phyloP scores from a whole-genome alignment of 2,329 filamentous ascomycete genomes.

The Colletotrichum phormii region DNA sequence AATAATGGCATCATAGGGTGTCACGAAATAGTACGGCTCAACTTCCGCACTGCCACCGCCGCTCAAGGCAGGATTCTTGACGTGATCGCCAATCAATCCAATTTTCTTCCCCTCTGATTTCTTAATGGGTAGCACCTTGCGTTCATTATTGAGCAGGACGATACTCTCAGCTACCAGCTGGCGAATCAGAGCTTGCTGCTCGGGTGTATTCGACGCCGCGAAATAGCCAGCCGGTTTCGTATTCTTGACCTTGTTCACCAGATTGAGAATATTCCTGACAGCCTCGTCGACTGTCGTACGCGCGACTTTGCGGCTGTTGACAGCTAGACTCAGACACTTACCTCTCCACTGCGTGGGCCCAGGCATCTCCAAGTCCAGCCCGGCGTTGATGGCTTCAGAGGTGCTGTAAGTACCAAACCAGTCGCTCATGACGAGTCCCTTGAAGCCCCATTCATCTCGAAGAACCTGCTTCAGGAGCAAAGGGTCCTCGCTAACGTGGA shows the following conservation, averaged over 20 bases:
- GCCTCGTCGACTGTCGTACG: conserved; percentile 60
- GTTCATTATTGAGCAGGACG: conserved; percentile 81
- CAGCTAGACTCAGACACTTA: conserved; percentile 28
- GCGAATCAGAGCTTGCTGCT: conserved; percentile 70
- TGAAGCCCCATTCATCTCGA: conserved; percentile 67
- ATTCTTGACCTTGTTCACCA: conserved; percentile 61
- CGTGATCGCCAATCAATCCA: conserved; percentile 40
- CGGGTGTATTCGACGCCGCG: conserved; percentile 60
- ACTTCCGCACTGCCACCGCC: conserved; percentile 75
- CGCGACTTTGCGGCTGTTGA: conserved; percentile 23
- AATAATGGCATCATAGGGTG: conserved; percentile 77
- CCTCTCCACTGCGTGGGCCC: conserved; percentile 57
- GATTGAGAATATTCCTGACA: conserved; percentile 65
- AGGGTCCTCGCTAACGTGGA: conserved; percentile 64
- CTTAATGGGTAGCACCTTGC: conserved; percentile 69
- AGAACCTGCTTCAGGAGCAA: conserved; percentile 63
- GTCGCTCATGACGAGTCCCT: conserved; percentile 69
- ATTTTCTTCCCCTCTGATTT: conserved; percentile 62
- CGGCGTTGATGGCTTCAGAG: conserved; percentile 60
- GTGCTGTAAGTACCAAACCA: conserved; percentile 69
- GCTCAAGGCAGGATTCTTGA: conserved; percentile 41
- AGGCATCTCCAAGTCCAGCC: conserved; percentile 71
- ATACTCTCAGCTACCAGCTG: conserved; percentile 75
- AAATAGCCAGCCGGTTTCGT: conserved; percentile 55
- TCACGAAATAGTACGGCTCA: conserved; percentile 74